phyloP scores from a whole-genome alignment of 495 filamentous ascomycete genomes.

The Talaromyces ruber region DNA sequence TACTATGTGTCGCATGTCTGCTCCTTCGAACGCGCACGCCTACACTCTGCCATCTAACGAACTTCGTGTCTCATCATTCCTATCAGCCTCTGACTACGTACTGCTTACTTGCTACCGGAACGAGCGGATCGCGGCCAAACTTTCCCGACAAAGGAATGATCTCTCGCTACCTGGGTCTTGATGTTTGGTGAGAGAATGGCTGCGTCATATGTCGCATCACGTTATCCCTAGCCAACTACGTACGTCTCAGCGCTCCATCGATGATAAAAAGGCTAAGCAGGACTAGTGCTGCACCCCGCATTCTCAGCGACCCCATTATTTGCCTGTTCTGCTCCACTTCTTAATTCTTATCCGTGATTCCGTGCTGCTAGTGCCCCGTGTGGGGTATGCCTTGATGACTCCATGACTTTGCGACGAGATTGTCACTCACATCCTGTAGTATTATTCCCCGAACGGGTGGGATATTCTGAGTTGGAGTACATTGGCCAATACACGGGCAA shows the following conservation, averaged over 20 bases:
- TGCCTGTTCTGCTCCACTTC: neutral
- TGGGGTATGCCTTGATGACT: neutral
- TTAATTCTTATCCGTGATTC: neutral
- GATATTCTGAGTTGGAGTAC: no score
- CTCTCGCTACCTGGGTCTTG: no score
- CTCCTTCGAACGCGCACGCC: neutral
- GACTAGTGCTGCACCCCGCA: constrained; percentile 13
- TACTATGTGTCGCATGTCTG: neutral
- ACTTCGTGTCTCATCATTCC: neutral
- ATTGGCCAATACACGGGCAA: no score
- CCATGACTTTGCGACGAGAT: neutral
- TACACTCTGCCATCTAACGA: neutral
- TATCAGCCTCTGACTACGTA: neutral
- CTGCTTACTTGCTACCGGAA: neutral
- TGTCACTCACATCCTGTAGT: no score
- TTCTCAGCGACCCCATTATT: constrained; percentile 5
- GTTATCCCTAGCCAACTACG: neutral
- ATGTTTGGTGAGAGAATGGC: constrained; percentile 1
- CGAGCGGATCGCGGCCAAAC: neutral
- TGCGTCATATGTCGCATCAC: constrained; percentile 4
- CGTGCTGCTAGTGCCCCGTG: neutral
- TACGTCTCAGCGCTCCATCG: no score
- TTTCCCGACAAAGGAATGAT: neutral
- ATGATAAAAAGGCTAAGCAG: neutral
- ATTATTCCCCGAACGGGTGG: no score